Conservation (phyloP, 2,329 filamentous ascomycete genomes). For the Apiospora sp. region DNA sequence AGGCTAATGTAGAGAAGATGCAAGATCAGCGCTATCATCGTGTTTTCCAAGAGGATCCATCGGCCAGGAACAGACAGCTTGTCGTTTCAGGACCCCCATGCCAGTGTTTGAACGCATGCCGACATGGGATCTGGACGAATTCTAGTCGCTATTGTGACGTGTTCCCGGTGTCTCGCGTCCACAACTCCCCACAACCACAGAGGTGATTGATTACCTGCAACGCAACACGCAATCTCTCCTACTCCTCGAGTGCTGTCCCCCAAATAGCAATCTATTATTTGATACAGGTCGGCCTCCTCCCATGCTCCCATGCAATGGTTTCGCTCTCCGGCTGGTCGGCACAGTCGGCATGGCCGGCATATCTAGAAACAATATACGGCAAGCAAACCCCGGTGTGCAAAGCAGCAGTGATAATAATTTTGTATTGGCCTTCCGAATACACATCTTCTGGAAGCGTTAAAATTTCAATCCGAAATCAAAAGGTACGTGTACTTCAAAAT, state of each 20-base stretch:
- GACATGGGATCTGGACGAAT: neutral
- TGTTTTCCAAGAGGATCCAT: neutral
- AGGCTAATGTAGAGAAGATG: neutral
- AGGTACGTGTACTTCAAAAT: neutral
- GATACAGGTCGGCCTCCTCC: neutral
- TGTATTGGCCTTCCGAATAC: neutral
- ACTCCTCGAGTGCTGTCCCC: neutral
- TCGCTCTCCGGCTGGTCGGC: neutral
- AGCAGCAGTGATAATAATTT: neutral
- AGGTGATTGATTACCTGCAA: neutral
- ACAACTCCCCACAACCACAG: neutral
- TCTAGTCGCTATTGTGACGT: slow-evolving; percentile 9
- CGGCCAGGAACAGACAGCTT: slow-evolving; percentile 7
- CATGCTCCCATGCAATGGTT: neutral
- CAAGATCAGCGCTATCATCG: neutral
- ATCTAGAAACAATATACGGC: neutral
- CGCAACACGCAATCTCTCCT: slow-evolving; percentile 2
- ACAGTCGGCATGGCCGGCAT: neutral
- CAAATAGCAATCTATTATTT: neutral
- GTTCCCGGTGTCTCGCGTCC: slow-evolving; percentile 6
- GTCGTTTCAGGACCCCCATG: slow-evolving; percentile 17
- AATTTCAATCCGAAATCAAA: neutral
- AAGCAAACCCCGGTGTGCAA: neutral
- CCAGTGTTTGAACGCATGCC: slow-evolving; percentile 9
- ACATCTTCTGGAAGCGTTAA: neutral